Base-by-base conservation (phyloP, 441 rosid species). In the Syzygium syzygioides region DNA sequence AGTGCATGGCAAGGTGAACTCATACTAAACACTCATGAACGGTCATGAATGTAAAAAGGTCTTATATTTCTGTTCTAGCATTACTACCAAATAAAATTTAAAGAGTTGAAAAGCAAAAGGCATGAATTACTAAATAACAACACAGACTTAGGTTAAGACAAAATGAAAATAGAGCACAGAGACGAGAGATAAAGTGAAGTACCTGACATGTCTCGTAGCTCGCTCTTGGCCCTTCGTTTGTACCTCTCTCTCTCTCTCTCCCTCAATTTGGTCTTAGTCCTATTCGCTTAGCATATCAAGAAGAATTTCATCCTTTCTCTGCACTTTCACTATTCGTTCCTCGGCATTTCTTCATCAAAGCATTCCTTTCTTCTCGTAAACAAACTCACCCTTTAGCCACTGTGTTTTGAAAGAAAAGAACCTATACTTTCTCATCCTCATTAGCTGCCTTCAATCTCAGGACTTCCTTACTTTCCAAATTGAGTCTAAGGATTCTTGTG, bases 361-460 rank as follows among this genome's bases (percentile, higher is more conserved):
- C 94, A 94, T 95, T 92, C 96, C 92, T 96, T 95, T 91, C 96
- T 94, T 95, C 64, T 89, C 87, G 55, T 56, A 89, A 56, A 55
- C 85, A 18, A 86, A 84, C 20, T 37, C 7, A 7, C 56, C 52
- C 71, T 86, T 76, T 55, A 48, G 87, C 53, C 32, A 64, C 52
- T 79, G 79, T 25, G 71, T 30, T 41, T 88, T 86, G 37, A 86
- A 50, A 60, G 14, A 11, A 59, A 48, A 32, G 57, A 34, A 85
- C 17, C 56, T 55, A 89, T 85, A 87, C 62, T 9, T 87, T 88
- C 48, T 83, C 86, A 87, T 87, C 62, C 56, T 87, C 57, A 59
- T 90, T 41, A 86, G 53, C 62, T 91, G 88, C 89, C 88, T 91
- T 91, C 89, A 86, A 66, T 84, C 88, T 87, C 85, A 90, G 83